These are phyloP conservation scores for Nyctanthes arbortristis DNA, from an alignment of 257 asterid species.

Conservation along the genomic window DNA sequence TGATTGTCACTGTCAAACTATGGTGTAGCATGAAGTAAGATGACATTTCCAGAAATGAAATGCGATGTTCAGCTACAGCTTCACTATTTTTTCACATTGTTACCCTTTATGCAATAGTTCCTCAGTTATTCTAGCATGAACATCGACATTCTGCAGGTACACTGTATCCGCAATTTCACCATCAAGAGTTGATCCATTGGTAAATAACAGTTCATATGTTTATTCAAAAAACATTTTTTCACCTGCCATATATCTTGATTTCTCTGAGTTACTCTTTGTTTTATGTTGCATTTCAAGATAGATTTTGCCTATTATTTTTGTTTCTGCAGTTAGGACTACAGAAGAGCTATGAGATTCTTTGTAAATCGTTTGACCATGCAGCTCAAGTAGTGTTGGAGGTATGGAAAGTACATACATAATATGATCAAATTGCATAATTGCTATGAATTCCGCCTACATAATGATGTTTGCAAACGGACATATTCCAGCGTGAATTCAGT, in stretches of 20 bases:
- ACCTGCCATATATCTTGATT: not conserved
- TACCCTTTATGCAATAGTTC: slow-evolving; percentile 9
- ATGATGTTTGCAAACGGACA: slow-evolving; percentile 1
- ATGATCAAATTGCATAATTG: not conserved
- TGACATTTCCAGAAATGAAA: not conserved
- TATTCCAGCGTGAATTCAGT: not conserved
- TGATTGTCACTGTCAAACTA: not conserved
- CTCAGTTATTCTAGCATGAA: slow-evolving; percentile 25
- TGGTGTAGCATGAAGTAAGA: not conserved
- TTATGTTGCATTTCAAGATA: not conserved
- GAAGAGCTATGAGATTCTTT: slow-evolving; percentile 77
- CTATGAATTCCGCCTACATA: not conserved
- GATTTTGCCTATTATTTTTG: not conserved
- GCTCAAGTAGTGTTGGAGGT: slow-evolving; percentile 60
- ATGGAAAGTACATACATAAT: slow-evolving; percentile 7
- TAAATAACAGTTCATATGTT: slow-evolving; percentile 29
- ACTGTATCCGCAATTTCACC: slow-evolving; percentile 76
- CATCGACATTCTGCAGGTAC: slow-evolving; percentile 55
- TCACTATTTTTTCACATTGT: not conserved
- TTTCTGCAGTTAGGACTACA: slow-evolving; percentile 54
- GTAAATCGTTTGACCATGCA: slow-evolving; percentile 60
- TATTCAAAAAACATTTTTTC: not conserved
- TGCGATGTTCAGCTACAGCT: not conserved
- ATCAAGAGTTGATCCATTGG: slow-evolving; percentile 66
- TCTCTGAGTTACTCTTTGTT: not conserved